A percentile compares a stretch with the other conserved stretches of the same genome.
phyloP scores from a whole-genome alignment of 2,329 filamentous ascomycete genomes.

The Fusarium keratoplasticum region DNA sequence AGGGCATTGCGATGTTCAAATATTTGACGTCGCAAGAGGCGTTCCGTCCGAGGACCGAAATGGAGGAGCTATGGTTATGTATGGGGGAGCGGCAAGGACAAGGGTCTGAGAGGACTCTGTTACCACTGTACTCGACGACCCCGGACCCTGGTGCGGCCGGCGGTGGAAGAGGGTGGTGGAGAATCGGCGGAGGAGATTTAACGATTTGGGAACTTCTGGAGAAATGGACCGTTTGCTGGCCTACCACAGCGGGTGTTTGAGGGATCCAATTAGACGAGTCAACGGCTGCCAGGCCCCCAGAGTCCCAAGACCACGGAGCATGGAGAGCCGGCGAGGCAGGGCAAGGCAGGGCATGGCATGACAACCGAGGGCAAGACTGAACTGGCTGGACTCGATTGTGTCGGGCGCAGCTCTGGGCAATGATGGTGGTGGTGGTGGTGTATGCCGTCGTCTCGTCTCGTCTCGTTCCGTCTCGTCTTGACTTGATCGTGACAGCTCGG shows the following conservation, averaged over 20 bases:
- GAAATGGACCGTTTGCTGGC: slow-evolving; percentile 30
- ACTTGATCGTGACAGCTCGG: slow-evolving; percentile 14
- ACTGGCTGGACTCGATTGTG: slow-evolving; percentile 6
- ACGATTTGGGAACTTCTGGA: slow-evolving; percentile 42
- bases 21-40: slow-evolving; percentile 31
- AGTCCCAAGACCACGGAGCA: slow-evolving; percentile 8
- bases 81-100: slow-evolving; percentile 39
- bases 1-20: slow-evolving; percentile 17
- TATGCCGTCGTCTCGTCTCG: not conserved
- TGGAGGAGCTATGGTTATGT: slow-evolving; percentile 45
- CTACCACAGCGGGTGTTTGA: slow-evolving; percentile 26
- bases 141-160: slow-evolving; percentile 37
- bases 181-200: slow-evolving; percentile 32
- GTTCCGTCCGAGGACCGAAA: slow-evolving; percentile 23
- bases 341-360: slow-evolving; percentile 26
- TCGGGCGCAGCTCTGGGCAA: slow-evolving; percentile 20
- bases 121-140: slow-evolving; percentile 33
- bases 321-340: slow-evolving; percentile 3
- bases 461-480: not conserved
- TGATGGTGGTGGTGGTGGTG: slow-evolving; percentile 12
- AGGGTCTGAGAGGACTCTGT: slow-evolving; percentile 27
- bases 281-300: slow-evolving; percentile 21
- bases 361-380: slow-evolving; percentile 25
- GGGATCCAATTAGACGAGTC: slow-evolving; percentile 23
- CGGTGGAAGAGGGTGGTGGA: slow-evolving; percentile 45